These are phyloP conservation scores for Raffaelea albimanens DNA, from an alignment of 2,329 filamentous ascomycete species.

Conservation along the genomic window DNA sequence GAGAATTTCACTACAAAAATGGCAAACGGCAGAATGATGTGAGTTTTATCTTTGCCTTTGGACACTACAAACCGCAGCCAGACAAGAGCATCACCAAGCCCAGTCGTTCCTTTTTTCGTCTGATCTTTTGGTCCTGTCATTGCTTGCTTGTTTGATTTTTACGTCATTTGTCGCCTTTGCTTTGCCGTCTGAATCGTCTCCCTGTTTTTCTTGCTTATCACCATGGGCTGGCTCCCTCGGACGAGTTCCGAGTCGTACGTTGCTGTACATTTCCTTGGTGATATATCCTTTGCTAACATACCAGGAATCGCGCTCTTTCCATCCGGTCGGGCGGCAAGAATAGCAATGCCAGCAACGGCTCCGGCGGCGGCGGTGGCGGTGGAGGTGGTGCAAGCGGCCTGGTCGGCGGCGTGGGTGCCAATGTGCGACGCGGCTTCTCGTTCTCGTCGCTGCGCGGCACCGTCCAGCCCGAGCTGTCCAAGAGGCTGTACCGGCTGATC, in stretches of 20 bases:
- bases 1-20: too few relatives aligned
- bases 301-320: conserved; percentile 65
- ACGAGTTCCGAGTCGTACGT: conserved; percentile 11
- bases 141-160: too few relatives aligned
- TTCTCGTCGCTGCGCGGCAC: conserved; percentile 79
- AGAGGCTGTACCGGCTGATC: conserved; percentile 83
- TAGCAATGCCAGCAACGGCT: conserved; percentile 27
- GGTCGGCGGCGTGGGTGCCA: conserved; percentile 6
- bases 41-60: too few relatives aligned
- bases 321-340: conserved; percentile 58
- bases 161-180: too few relatives aligned
- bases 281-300: conserved; percentile 5
- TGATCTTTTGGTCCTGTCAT: too few relatives aligned
- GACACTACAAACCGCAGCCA: too few relatives aligned
- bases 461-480: conserved; percentile 79
- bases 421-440: conserved; percentile 64
- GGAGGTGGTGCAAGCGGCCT: conserved; percentile 14
- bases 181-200: too few relatives aligned
- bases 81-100: too few relatives aligned
- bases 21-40: conserved; percentile 1
- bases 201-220: not conserved
- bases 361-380: conserved; percentile 30
- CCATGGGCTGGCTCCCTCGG: conserved; percentile 11
- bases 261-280: not conserved
- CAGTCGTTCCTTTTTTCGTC: too few relatives aligned